Percentiles rank a stretch among this genome's conserved stretches.
Evolutionary conservation across 805 yeast species (phyloP).

Genomic region (Brettanomyces anomalus): DNA sequence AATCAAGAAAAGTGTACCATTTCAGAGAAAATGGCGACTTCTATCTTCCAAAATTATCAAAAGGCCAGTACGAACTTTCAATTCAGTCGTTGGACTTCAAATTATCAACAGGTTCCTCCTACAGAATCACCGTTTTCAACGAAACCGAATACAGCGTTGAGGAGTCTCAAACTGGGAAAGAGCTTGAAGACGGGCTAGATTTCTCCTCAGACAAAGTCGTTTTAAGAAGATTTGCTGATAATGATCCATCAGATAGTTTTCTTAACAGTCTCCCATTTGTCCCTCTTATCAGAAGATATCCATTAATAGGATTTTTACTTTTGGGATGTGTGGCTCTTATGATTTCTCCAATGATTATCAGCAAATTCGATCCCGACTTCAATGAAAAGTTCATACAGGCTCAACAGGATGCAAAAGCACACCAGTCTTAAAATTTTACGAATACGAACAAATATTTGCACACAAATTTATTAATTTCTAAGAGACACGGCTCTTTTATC

Average conservation of each 20-base stretch:
- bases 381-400: constrained; percentile 16
- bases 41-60: constrained; percentile 5
- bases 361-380: constrained; percentile 20
- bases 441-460: no score
- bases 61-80: constrained; percentile 10
- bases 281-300: constrained; percentile 12
- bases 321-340: constrained; percentile 9
- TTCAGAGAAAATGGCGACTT: constrained; percentile 12
- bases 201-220: constrained; percentile 8
- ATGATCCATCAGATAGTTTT: constrained; percentile 5
- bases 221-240: constrained; percentile 12
- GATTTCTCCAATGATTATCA: constrained; percentile 16
- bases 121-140: constrained; percentile 6
- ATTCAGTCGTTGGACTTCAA: constrained; percentile 15
- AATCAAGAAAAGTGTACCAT: constrained; percentile 4
- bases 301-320: constrained; percentile 9
- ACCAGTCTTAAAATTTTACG: no score
- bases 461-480: no score
- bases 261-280: constrained; percentile 14
- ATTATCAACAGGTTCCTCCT: constrained; percentile 8
- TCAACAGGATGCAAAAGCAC: constrained; percentile 6
- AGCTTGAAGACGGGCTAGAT: constrained; percentile 4
- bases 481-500: constrained; percentile 27
- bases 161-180: neutral
- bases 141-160: neutral